Percentiles rank a stretch among this genome's conserved stretches.
Conservation (phyloP, 805 yeast genomes). For the Cyberlindnera amylophila region DNA sequence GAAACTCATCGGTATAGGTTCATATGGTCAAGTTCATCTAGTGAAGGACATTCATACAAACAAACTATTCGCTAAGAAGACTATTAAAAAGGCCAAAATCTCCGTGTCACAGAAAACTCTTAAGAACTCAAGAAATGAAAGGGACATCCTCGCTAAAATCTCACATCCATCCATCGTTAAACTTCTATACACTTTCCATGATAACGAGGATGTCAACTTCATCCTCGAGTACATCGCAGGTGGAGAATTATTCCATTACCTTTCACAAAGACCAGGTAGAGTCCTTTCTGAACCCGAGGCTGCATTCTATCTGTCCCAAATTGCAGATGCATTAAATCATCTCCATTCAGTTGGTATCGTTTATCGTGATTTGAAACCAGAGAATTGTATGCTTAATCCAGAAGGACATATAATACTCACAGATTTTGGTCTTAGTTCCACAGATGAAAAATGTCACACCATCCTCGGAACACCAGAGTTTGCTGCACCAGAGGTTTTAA, state of each 20-base stretch:
- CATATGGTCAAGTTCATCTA: conserved; percentile 81
- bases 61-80: conserved; percentile 79
- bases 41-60: conserved; percentile 62
- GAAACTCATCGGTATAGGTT: conserved; percentile 77
- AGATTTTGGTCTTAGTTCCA: conserved; percentile 71
- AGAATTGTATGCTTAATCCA: conserved; percentile 74
- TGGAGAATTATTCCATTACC: conserved; percentile 65
- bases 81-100: conserved; percentile 75
- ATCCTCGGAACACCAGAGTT: conserved; percentile 43
- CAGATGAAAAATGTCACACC: conserved; percentile 36
- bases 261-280: conserved; percentile 14
- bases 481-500: conserved; percentile 82
- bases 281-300: conserved; percentile 41
- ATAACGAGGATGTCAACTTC: conserved; percentile 66
- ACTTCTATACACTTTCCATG: conserved; percentile 81
- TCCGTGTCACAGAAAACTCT: conserved; percentile 48
- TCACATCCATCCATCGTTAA: conserved; percentile 81
- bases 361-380: conserved; percentile 86
- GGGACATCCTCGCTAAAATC: conserved; percentile 66
- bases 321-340: conserved; percentile 72
- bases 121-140: conserved; percentile 75
- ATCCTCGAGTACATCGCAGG: conserved; percentile 84
- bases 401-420: conserved; percentile 80
- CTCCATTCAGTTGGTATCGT: conserved; percentile 78
- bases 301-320: conserved; percentile 76